phyloP scores from a whole-genome alignment of 2,329 filamentous ascomycete species.

The Colletotrichum somersetense region DNA sequence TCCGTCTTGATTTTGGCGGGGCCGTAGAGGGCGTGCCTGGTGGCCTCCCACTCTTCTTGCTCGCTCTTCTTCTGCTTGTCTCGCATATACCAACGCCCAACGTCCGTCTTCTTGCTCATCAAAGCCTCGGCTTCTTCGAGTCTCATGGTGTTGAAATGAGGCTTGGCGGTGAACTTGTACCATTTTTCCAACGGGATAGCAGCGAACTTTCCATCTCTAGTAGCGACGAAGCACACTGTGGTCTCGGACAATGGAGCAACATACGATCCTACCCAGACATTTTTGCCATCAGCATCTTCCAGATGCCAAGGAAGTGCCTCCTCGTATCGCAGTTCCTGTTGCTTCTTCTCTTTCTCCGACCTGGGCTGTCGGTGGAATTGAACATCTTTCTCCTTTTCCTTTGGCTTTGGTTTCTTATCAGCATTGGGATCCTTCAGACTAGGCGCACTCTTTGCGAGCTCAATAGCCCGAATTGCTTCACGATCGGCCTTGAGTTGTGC shows the following conservation, averaged over 20 bases:
- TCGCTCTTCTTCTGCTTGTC: constrained; percentile 70
- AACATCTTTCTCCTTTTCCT: constrained; percentile 84
- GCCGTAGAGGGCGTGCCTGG: constrained; percentile 63
- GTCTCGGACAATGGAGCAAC: constrained; percentile 89
- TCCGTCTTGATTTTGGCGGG: constrained; percentile 76
- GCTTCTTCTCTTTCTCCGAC: constrained; percentile 83
- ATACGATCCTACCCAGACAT: constrained; percentile 93
- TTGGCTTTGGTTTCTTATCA: constrained; percentile 71
- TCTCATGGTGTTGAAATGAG: constrained; percentile 80
- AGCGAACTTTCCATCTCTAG: constrained; percentile 77
- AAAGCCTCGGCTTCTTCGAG: constrained; percentile 88
- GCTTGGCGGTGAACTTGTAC: constrained; percentile 89
- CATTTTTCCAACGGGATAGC: constrained; percentile 96
- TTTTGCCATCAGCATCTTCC: constrained; percentile 95
- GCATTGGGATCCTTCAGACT: constrained; percentile 71
- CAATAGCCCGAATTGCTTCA: constrained; percentile 86
- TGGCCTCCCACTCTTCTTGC: constrained; percentile 72
- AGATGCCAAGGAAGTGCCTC: constrained; percentile 97
- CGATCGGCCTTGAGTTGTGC: constrained; percentile 82
- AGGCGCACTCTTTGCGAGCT: constrained; percentile 93
- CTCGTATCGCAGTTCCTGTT: constrained; percentile 83
- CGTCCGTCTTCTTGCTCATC: constrained; percentile 82
- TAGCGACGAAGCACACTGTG: constrained; percentile 79
- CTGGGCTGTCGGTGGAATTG: constrained; percentile 87
- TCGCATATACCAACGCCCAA: constrained; percentile 85